Conservation (phyloP, 306 rosid species). For the Lablab purpureus region DNA sequence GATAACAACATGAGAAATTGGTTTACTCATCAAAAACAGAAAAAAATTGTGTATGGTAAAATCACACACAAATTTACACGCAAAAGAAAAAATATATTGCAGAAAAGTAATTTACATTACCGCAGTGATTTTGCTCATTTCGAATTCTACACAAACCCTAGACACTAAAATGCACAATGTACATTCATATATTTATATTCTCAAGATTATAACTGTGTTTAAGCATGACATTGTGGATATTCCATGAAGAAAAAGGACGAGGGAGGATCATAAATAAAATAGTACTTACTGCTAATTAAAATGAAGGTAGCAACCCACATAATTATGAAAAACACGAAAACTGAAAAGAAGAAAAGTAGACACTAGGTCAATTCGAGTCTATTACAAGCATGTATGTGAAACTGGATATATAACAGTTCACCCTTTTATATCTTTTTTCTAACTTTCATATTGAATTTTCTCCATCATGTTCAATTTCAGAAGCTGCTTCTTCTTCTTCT, state of each 20-base stretch:
- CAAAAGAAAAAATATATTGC: neutral
- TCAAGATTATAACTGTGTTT: neutral
- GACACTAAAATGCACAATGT: neutral
- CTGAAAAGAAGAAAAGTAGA: neutral
- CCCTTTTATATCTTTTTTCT: neutral
- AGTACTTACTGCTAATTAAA: slow-evolving; percentile 21
- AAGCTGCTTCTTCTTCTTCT: slow-evolving; percentile 64
- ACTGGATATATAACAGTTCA: neutral
- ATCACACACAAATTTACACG: neutral
- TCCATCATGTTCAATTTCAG: slow-evolving; percentile 64
- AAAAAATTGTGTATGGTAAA: neutral
- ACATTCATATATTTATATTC: neutral
- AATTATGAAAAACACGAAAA: neutral
- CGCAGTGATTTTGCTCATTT: neutral
- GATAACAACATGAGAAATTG: neutral
- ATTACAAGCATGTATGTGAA: slow-evolving; percentile 22
- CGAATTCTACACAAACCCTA: slow-evolving; percentile 38
- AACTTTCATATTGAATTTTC: slow-evolving; percentile 42
- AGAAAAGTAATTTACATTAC: neutral
- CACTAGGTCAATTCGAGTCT: neutral
- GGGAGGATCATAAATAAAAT: slow-evolving; percentile 9
- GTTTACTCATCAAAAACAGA: neutral
- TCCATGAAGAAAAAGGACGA: neutral
- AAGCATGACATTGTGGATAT: slow-evolving; percentile 3
- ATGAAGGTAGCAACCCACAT: slow-evolving; percentile 11